Base-by-base conservation (phyloP, 2,329 filamentous ascomycete species). In the Aschersonia sp. region DNA sequence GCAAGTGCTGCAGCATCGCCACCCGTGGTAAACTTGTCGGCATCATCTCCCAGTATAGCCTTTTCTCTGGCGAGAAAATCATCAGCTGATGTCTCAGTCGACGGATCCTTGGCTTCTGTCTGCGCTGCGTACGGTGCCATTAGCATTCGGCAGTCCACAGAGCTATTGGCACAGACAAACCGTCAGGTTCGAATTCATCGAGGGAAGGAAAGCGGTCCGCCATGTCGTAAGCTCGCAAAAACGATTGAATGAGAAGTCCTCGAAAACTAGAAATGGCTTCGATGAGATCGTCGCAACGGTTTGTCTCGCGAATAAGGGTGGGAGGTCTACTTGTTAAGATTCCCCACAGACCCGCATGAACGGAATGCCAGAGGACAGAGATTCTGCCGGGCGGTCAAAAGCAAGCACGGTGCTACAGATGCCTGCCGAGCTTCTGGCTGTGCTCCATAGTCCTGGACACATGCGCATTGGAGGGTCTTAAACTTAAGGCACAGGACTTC, bases 51-150 rank as follows among this genome's bases (percentile, higher is more conserved):
- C 6, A 98, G 79, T 14, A 83, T 68, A 51, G 88, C 92, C 61
- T 88, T 87, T 70, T 98, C 92, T 56, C 90, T 86, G 52, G 86
- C 81, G 45, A 97, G 79, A 65, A 98, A 97, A 66, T 95, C 87
- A 59, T 87, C 81, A 52, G 77, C 73, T 32, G 82, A 81, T 32
- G 77, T 71, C 8, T 74, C 70, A 52, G 71, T 74, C 52, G 74
- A 71, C 39, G 78, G 65, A 48, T 70, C 72, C 66, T 72, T 75
- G 61, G 74, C 72, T 55, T 79, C 77, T 48, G 82, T 82, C 68
- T 86, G 81, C 60, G 81, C 85, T 84, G 66, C 35, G 12, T 37
- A 9, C 5, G 35, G 8, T 12, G 2, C 12, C 12, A 12, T 37
- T 37, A 37, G 49, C 41, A 48, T 49, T 59, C 39, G 60, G 56